phyloP scores from a whole-genome alignment of 345 rosid species.

The Eucalyptus cloeziana region DNA sequence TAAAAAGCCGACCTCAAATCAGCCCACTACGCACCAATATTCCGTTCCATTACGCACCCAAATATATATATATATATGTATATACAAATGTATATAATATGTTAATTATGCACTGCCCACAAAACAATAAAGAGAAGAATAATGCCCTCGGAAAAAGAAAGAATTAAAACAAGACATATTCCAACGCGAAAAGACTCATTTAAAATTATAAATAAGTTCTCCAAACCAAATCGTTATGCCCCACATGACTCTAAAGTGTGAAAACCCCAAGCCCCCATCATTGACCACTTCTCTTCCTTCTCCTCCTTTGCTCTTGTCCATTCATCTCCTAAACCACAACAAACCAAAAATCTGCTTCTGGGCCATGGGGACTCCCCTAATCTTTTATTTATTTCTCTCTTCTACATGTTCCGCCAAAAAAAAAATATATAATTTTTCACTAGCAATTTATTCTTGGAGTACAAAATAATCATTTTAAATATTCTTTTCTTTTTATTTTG shows the following conservation, averaged over 20 bases:
- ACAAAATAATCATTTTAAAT: background rate
- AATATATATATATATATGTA: too few species aligned
- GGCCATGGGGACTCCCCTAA: background rate
- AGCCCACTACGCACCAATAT: background rate
- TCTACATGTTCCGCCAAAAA: background rate
- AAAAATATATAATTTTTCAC: background rate
- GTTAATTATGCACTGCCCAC: background rate
- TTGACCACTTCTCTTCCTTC: background rate
- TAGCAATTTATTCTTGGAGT: background rate
- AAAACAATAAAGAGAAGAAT: background rate
- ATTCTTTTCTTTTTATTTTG: background rate
- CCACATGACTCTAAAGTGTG: background rate
- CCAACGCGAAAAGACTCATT: background rate
- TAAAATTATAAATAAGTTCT: background rate
- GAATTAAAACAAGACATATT: background rate
- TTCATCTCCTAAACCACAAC: slow-evolving; percentile 32
- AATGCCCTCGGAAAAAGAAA: background rate
- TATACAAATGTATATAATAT: too few species aligned
- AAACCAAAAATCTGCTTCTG: slow-evolving; percentile 13
- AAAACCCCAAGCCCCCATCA: background rate
- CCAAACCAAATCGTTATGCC: background rate
- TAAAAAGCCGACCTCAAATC: background rate
- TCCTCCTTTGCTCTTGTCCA: slow-evolving; percentile 1
- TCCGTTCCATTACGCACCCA: background rate
- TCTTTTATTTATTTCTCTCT: background rate